These are phyloP conservation scores for Stachybotrys elegans DNA, from an alignment of 2,329 filamentous ascomycete species.

Conservation along the genomic window DNA sequence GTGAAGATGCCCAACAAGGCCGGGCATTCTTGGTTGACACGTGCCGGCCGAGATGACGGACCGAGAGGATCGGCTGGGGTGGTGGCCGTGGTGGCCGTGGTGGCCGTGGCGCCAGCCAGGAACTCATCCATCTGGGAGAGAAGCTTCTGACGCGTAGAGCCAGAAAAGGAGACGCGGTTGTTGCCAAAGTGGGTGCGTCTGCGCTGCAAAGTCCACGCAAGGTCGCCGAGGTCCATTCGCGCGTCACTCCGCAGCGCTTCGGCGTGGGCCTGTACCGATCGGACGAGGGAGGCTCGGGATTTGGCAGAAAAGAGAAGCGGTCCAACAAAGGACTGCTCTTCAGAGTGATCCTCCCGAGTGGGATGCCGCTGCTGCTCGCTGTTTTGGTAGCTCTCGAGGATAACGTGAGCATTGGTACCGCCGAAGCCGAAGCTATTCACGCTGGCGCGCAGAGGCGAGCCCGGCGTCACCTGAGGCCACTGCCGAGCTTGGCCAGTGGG, in stretches of 20 bases:
- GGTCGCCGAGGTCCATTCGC: neutral
- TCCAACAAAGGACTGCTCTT: neutral
- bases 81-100: neutral
- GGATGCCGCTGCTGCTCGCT: too few species aligned
- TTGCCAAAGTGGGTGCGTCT: neutral
- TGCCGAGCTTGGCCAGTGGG: neutral
- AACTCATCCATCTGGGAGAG: too few species aligned
- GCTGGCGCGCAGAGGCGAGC: conserved; percentile 8
- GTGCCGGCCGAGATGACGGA: neutral
- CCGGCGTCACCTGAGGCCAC: conserved; percentile 5
- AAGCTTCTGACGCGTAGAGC: too few species aligned
- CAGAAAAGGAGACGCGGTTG: too few species aligned
- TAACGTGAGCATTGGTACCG: conserved; percentile 35
- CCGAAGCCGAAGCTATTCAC: conserved; percentile 33
- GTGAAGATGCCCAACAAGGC: conserved; percentile 23
- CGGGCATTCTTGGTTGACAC: neutral
- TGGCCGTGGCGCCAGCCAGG: too few species aligned
- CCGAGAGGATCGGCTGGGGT: neutral
- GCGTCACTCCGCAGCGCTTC: neutral
- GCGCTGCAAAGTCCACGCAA: neutral
- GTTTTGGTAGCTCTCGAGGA: conserved; percentile 24
- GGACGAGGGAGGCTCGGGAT: neutral
- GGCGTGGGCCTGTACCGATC: neutral
- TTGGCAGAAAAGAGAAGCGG: neutral
- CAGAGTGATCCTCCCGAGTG: neutral